These are phyloP conservation scores for Scolecobasidium constrictum DNA, from an alignment of 2,329 filamentous ascomycete genomes.

Conservation along the genomic window DNA sequence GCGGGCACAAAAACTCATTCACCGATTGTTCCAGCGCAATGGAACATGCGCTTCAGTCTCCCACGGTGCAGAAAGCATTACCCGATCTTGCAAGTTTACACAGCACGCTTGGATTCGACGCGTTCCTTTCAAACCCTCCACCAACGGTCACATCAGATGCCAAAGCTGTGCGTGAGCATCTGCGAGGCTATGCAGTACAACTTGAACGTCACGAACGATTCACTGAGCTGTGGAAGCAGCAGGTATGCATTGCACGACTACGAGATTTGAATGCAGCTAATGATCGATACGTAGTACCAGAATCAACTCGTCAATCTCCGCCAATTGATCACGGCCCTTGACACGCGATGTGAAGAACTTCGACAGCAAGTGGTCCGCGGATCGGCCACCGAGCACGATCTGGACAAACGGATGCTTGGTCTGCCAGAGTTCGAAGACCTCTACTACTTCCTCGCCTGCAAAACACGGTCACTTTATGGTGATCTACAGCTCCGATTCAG, in stretches of 20 bases:
- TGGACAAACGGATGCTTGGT: constrained; percentile 2
- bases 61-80: neutral
- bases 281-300: neutral
- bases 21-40: too few species aligned
- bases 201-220: constrained; percentile 6
- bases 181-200: neutral
- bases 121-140: neutral
- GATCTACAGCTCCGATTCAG: constrained; percentile 5
- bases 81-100: constrained; percentile 4
- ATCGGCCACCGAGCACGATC: neutral
- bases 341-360: neutral
- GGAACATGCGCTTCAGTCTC: constrained; percentile 1
- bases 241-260: neutral
- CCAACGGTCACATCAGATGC: neutral
- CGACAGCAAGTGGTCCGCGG: neutral
- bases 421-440: constrained; percentile 8
- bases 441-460: constrained; percentile 9
- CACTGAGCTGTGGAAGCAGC: constrained; percentile 4
- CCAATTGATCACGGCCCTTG: neutral
- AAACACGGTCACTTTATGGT: constrained; percentile 3
- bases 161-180: neutral
- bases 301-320: constrained; percentile 1
- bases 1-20: too few species aligned
- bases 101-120: neutral
- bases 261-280: neutral